Evolutionary conservation across 2,329 filamentous ascomycete species (phyloP), one percentile per base, ranked within the genome.

Genomic region (Scedosporium apiospermum): DNA sequence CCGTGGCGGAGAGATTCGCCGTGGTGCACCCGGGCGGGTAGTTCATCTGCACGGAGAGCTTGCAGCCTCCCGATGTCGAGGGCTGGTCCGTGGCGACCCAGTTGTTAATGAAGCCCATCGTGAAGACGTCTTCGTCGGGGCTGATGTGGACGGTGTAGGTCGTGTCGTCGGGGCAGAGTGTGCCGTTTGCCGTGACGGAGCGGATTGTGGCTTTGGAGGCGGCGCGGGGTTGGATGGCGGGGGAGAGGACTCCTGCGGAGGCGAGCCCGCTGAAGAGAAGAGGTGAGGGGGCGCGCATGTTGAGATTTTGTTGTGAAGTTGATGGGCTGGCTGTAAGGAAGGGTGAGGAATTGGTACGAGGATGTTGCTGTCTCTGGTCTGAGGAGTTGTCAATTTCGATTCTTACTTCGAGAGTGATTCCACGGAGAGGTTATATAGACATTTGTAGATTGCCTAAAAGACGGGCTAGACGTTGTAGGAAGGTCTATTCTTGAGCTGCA

Each of bases 111-210:
- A 63, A 51, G 58, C 57, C 53, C 14, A 58, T 61, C 23, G 58
- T 61, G 21, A 51, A 21, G 26, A 51, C 38, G 38, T 51, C 30
- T 41, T 49, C 18, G n/a, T 61, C 44, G 44, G 46, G 49, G 49
- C 59, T 57, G 34, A 63, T 63, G 49, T 60, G 60, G 30, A 38
- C 55, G 21, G 62, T 63, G 62, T 63, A 60, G 46, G 51, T 55
- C 4, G 18, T 27, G 18, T 55, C 21, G 23, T 55, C 23, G 51
- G 51, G 51, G 23, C 51, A 55, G 51, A 55, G 51, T 1, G 51
- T 55, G 51, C 51, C 51, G 51, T 9, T 4, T 4, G 51, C 51
- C 6, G 18, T 9, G 18, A 55, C 51, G 21, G 51, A 23, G 51
- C 18, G 51, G 51, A 55, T 27, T 21, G 18, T 23, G 18, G 21